A percentile compares a stretch with the other conserved stretches of the same genome.
Evolutionary conservation across 495 filamentous ascomycete genomes (phyloP).

Genomic region (Lasiosphaeria hispida): DNA sequence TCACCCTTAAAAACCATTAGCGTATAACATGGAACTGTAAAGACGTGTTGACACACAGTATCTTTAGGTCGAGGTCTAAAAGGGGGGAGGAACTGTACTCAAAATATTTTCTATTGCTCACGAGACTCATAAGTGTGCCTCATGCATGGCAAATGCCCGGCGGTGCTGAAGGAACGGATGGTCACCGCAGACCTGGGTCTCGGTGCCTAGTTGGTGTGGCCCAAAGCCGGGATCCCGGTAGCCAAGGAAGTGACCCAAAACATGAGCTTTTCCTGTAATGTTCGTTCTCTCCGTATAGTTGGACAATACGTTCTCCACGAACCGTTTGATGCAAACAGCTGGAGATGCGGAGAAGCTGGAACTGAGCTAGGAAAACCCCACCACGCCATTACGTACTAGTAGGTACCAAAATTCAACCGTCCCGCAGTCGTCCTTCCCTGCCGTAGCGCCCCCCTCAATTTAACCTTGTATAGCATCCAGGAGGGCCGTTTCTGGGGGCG

Average conservation of each 20-base stretch:
- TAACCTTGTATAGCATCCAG: background rate
- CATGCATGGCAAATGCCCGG: background rate
- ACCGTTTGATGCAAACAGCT: background rate
- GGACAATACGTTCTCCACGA: slow-evolving; percentile 3
- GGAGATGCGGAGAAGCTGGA: background rate
- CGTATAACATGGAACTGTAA: too few relatives aligned
- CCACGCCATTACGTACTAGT: too few relatives aligned
- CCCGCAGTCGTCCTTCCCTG: too few relatives aligned
- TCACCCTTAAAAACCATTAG: too few relatives aligned
- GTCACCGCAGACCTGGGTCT: slow-evolving; percentile 5
- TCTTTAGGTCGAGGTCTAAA: too few relatives aligned
- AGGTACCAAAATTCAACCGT: too few relatives aligned
- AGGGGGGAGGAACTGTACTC: too few relatives aligned
- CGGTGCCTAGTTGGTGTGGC: background rate
- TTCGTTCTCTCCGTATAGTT: slow-evolving; percentile 44
- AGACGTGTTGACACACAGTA: too few relatives aligned
- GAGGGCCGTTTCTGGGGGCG: background rate
- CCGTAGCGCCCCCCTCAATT: background rate
- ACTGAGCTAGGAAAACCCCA: too few relatives aligned
- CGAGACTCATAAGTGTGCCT: too few relatives aligned
- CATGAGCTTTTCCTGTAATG: too few relatives aligned
- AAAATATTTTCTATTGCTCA: too few relatives aligned
- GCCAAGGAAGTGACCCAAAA: slow-evolving; percentile 3
- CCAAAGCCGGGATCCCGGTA: background rate
- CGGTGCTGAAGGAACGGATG: slow-evolving; percentile 5